These are phyloP conservation scores for Dothideomycetes sp. DNA, from an alignment of 2,329 filamentous ascomycete genomes.

Conservation along the genomic window DNA sequence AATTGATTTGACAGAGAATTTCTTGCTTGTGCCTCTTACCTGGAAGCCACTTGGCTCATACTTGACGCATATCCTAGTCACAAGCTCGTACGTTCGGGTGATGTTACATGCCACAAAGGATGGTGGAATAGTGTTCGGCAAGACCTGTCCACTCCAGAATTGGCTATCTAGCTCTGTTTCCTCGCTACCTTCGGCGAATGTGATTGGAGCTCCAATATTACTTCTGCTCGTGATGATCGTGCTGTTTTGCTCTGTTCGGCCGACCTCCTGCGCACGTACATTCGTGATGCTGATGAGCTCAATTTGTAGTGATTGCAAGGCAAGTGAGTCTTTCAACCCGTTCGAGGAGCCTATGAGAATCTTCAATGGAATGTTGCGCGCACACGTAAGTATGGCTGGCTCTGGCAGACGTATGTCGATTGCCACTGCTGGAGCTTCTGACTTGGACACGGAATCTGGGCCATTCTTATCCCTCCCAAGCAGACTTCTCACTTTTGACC, in stretches of 20 bases:
- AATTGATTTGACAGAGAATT: neutral
- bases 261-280: constrained; percentile 66
- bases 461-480: constrained; percentile 35
- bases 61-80: constrained; percentile 66
- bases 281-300: constrained; percentile 70
- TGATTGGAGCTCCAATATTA: constrained; percentile 62
- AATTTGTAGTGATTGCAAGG: constrained; percentile 69
- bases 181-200: constrained; percentile 43
- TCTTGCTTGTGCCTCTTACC: constrained; percentile 3
- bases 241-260: constrained; percentile 56
- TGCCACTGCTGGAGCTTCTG: constrained; percentile 47
- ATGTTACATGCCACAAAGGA: constrained; percentile 86
- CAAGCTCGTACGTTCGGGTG: constrained; percentile 67
- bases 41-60: constrained; percentile 37
- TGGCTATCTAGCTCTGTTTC: constrained; percentile 39
- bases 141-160: constrained; percentile 59
- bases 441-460: constrained; percentile 16
- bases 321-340: constrained; percentile 57
- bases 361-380: constrained; percentile 70
- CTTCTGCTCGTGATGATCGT: constrained; percentile 66
- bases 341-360: constrained; percentile 69
- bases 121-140: constrained; percentile 81
- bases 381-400: constrained; percentile 81
- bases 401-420: constrained; percentile 80
- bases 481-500: constrained; percentile 45